Evolutionary conservation across 129 eudicot genomes (phyloP), one percentile per base, ranked within the genome.

Genomic region (Helianthus tuberosus): DNA sequence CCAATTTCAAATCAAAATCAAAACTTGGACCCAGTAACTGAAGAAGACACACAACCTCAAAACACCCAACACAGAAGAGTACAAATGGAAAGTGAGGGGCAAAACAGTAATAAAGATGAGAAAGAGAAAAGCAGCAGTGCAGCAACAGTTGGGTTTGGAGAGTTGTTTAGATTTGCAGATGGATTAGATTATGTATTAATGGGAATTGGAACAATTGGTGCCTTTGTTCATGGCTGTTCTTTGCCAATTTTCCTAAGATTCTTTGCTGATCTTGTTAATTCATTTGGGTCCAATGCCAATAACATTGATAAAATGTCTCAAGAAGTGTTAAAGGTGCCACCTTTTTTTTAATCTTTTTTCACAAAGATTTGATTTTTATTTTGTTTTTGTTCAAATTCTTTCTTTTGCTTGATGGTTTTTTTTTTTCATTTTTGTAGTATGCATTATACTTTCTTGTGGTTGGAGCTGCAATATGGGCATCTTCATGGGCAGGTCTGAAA

Each of bases 381-480:
- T 3, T 32, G 2, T 32, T 32, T 32, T 32, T 32, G 36, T 32
- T 32, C 36, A 32, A 32, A 32, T 32, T 32, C 36, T 32, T 32
- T 3, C 4, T 32, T 32, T 32, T 32, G 1, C 36, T 32, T 32
- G 36, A 32, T 32, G 36, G 36, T 27, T 27, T 20, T 20, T 20
- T 20, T 32, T 32, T 32, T 32, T 1, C 5, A 32, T 32, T 2
- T 32, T 32, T 41, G 9, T 43, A 94, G 99, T 94, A 94, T 82
- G 99, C 97, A 79, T 94, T 88, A 80, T 94, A 94, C 87, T 94
- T 91, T 88, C 96, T 94, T 41, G 83, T 91, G 17, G 99, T 94
- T 75, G 99, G 99, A 68, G 97, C 96, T 71, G 97, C 99, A 70
- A 94, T 94, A 60, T 94, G 97, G 97, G 97, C 93, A 74, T 94